phyloP scores from a whole-genome alignment of 306 rosid genomes.

The Corylus heterophylla region DNA sequence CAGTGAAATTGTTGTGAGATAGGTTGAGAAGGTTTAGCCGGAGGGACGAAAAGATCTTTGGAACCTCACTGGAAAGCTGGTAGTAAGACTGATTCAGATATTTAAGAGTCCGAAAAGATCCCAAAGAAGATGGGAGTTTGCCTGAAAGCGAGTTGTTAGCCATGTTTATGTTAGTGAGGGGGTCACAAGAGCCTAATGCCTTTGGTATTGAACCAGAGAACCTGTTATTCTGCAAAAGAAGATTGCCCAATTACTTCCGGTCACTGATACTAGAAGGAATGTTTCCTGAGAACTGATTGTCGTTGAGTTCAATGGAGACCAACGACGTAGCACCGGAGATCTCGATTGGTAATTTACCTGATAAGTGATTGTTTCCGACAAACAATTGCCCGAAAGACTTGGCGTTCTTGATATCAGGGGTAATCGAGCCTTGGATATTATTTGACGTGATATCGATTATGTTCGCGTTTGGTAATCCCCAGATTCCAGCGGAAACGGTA shows the following conservation, averaged over 20 bases:
- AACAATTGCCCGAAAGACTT: conserved; percentile 42
- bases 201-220: conserved; percentile 62
- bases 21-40: conserved; percentile 67
- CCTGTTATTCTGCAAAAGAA: conserved; percentile 55
- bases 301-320: conserved; percentile 46
- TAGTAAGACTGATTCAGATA: conserved; percentile 62
- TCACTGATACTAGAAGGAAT: conserved; percentile 58
- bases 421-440: conserved; percentile 57
- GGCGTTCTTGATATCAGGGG: conserved; percentile 55
- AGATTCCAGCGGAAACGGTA: conserved; percentile 55
- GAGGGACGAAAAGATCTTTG: conserved; percentile 46
- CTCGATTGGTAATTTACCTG: conserved; percentile 63
- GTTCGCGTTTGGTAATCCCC: conserved; percentile 68
- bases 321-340: conserved; percentile 56
- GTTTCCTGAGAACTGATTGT: conserved; percentile 54
- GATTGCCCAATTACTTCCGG: conserved; percentile 45
- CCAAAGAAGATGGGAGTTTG: conserved; percentile 62
- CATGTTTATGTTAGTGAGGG: conserved; percentile 51
- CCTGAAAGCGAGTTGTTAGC: conserved; percentile 54
- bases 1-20: conserved; percentile 57
- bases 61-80: conserved; percentile 66
- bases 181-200: conserved; percentile 52
- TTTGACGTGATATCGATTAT: conserved; percentile 68
- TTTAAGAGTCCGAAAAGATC: conserved; percentile 55
- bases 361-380: conserved; percentile 48